phyloP scores from a whole-genome alignment of 306 rosid species.

The Ormosia emarginata region DNA sequence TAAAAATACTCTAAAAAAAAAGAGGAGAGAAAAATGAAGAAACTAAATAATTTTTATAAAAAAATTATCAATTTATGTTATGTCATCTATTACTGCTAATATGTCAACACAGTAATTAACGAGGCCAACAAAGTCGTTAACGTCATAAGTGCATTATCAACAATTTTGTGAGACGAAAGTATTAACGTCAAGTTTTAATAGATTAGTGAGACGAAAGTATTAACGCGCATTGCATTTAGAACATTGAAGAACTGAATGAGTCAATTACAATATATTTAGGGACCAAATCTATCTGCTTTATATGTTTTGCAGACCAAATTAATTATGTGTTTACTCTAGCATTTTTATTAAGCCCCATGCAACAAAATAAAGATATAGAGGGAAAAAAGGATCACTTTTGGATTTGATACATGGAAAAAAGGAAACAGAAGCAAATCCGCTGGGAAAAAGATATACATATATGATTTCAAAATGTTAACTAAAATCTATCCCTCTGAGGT shows the following conservation, averaged over 20 bases:
- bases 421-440: slow-evolving; percentile 13
- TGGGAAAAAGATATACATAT: slow-evolving; percentile 39
- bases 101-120: neutral
- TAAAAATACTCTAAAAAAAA: too few species aligned
- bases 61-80: neutral
- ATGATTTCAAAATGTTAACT: slow-evolving; percentile 47
- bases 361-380: neutral
- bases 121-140: neutral
- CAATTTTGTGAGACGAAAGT: too few species aligned
- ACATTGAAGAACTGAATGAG: neutral
- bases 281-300: neutral
- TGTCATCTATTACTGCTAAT: too few species aligned
- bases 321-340: neutral
- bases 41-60: neutral
- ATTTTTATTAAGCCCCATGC: neutral
- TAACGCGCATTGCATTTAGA: neutral
- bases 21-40: too few species aligned
- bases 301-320: neutral
- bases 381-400: slow-evolving; percentile 13
- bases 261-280: neutral
- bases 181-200: too few species aligned
- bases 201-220: too few species aligned
- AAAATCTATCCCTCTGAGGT: slow-evolving; percentile 44
- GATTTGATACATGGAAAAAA: neutral
- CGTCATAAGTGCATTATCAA: neutral